Conservation (phyloP, 352 stramenopile genomes). For the Pythium phragmiticola region DNA sequence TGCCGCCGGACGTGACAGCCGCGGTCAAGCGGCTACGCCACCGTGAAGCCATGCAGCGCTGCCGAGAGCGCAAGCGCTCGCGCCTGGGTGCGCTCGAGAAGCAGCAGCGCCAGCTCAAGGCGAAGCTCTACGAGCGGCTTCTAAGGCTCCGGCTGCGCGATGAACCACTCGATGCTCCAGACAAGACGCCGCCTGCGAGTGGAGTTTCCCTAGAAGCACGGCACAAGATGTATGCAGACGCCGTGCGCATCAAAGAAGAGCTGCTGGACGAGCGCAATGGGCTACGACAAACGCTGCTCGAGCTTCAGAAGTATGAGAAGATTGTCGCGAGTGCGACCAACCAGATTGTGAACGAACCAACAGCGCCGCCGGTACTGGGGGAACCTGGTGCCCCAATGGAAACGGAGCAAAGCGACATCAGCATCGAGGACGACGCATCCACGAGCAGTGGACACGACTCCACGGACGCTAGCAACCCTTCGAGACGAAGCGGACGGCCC, state of each 20-base stretch:
- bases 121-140: slow-evolving; percentile 13
- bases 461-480: background rate
- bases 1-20: slow-evolving; percentile 1
- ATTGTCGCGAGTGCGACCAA: slow-evolving; percentile 17
- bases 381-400: background rate
- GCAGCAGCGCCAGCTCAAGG: slow-evolving; percentile 18
- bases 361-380: slow-evolving; percentile 2
- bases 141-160: slow-evolving; percentile 9
- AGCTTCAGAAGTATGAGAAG: slow-evolving; percentile 25
- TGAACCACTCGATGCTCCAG: background rate
- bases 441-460: slow-evolving; percentile 15
- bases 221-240: slow-evolving; percentile 14
- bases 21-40: slow-evolving; percentile 22
- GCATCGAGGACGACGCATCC: slow-evolving; percentile 17
- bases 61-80: slow-evolving; percentile 26
- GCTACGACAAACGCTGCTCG: slow-evolving; percentile 16
- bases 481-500: background rate
- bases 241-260: slow-evolving; percentile 23
- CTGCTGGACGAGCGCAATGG: slow-evolving; percentile 23
- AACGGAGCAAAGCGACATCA: slow-evolving; percentile 6
- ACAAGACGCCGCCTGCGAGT: background rate
- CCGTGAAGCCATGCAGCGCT: slow-evolving; percentile 29
- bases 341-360: slow-evolving; percentile 27
- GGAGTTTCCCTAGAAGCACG: slow-evolving; percentile 5
- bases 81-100: slow-evolving; percentile 22